A percentile compares a stretch with the other conserved stretches of the same genome.
phyloP scores from a whole-genome alignment of 2,329 filamentous ascomycete genomes.

The Colletotrichum somersetense region DNA sequence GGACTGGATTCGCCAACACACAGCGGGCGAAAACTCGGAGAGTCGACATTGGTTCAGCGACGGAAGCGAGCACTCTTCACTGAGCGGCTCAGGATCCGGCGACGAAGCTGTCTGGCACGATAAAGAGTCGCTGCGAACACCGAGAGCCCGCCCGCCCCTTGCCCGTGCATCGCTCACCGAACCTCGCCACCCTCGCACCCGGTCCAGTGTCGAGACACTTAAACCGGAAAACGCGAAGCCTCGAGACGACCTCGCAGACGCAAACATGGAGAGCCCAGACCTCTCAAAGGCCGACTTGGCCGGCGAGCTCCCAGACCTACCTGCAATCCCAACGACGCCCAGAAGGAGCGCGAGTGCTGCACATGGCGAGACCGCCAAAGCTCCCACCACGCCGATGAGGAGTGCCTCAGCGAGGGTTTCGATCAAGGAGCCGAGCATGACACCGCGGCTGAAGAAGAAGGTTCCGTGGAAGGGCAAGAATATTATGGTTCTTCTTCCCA shows the following conservation, averaged over 20 bases:
- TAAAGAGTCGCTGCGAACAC: conserved; percentile 62
- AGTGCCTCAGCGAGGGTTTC: conserved; percentile 51
- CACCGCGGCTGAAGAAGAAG: conserved; percentile 76
- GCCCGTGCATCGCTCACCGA: conserved; percentile 46
- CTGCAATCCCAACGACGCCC: conserved; percentile 46
- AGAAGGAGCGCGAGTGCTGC: conserved; percentile 47
- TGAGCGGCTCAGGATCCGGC: conserved; percentile 73
- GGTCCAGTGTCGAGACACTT: conserved; percentile 70
- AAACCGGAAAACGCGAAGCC: conserved; percentile 50
- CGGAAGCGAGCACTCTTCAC: conserved; percentile 78
- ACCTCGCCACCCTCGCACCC: conserved; percentile 56
- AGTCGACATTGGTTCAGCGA: conserved; percentile 48
- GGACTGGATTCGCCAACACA: conserved; percentile 88
- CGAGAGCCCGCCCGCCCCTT: conserved; percentile 54
- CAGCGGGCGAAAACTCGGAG: conserved; percentile 72
- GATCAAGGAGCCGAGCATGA: conserved; percentile 55
- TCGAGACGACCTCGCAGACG: neutral
- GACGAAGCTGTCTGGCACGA: conserved; percentile 63
- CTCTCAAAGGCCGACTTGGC: conserved; percentile 34
- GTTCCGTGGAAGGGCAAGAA: conserved; percentile 81
- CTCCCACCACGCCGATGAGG: conserved; percentile 53
- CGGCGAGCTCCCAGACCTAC: conserved; percentile 28
- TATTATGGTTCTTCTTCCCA: conserved; percentile 77
- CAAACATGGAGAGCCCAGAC: conserved; percentile 40
- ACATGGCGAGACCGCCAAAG: conserved; percentile 48